Base-by-base conservation (phyloP, 2,329 filamentous ascomycete genomes). In the Fusarium clavum region DNA sequence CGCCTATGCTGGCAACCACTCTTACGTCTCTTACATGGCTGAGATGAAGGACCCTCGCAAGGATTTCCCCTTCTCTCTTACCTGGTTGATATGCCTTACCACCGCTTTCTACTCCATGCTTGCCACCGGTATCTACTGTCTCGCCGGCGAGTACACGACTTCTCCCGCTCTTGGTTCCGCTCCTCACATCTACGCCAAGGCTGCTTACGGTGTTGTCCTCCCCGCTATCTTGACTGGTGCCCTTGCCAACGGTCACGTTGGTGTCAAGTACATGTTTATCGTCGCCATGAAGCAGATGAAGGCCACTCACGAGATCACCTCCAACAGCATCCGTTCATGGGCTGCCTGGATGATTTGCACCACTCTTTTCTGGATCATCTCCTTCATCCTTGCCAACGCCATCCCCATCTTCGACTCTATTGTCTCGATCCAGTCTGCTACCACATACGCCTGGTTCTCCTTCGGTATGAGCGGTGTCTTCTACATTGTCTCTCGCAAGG, bases 371-470 rank as follows among this genome's bases (percentile, higher is more conserved):
- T 73, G 70, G 70, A 38, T 74, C 14, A 34, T 73, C 5, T 25
- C 46, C 3, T 74, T 74, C 12, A 64, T 74, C 30, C 40, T 75
- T 8, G 67, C 70, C 29, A 75, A 74, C 43, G 70, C 70, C 2
- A 73, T 75, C 44, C 73, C 73, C 6, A 59, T 73, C 7, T 74
- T 75, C 47, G 68, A 73, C 54, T 74, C 71, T 2, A 71, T 74
- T 32, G 64, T 74, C 6, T 61, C 67, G 4, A 71, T 74, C 20
- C 64, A 63, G 25, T 71, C 67, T 1, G 70, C 72, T 2, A 72
- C 69, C 1, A 70, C 68, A 9, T 69, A 70, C 24, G 65, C 70
- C 11, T 73, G 71, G 71, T 73, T 71, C 44, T 70, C 68, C 0
- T 73, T 70, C 16, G 69, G 71, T 20, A 48, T 73, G 27, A 65